Evolutionary conservation across 2,329 filamentous ascomycete species (phyloP), one percentile per base, ranked within the genome.

Genomic region (Thermomyces lanuginosus): DNA sequence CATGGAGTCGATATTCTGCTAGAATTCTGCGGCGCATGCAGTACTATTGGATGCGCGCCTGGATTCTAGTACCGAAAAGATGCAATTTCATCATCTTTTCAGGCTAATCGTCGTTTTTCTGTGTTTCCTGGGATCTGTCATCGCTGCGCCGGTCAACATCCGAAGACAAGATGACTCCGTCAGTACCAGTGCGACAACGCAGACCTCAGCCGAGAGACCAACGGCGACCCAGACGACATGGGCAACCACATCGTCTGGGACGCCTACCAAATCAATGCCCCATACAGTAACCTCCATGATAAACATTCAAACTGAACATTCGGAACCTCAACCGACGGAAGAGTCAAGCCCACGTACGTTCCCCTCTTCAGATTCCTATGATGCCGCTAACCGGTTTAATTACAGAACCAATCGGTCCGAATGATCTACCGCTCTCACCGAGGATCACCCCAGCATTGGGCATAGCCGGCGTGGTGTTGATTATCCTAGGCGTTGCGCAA

Each of bases 381-480:
- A 11, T 15, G 19, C 15, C 2, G 8, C 16, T 26, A 18, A 19
- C n/a, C n/a, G 8, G 3, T 23, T 29, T 25, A 5, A 6, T 21
- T 16, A 28, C 23, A 35, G 39, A 43, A 34, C 35, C 25, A 20
- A 29, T 36, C 14, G 36, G 21, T 16, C 38, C 40, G 1, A 43
- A 49, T 29, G 43, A 41, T 26, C 62, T 93, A 10, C 86, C 86
- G 1, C 57, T 92, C 17, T 43, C 67, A 13, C 83, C 86, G 0
- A 55, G 51, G 29, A 63, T 95, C 24, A 92, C 82, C 2, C 83
- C 86, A 3, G 82, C 75, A 21, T 73, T 81, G 53, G 80, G 72
- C 3, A 68, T 93, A 25, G 74, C 73, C 17, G 86, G 84, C 13
- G 68, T 75, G 11, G 60, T 93, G 26, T 61, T 95, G 33, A 62